phyloP scores from a whole-genome alignment of 2,329 filamentous ascomycete genomes.

The Nemania serpens region DNA sequence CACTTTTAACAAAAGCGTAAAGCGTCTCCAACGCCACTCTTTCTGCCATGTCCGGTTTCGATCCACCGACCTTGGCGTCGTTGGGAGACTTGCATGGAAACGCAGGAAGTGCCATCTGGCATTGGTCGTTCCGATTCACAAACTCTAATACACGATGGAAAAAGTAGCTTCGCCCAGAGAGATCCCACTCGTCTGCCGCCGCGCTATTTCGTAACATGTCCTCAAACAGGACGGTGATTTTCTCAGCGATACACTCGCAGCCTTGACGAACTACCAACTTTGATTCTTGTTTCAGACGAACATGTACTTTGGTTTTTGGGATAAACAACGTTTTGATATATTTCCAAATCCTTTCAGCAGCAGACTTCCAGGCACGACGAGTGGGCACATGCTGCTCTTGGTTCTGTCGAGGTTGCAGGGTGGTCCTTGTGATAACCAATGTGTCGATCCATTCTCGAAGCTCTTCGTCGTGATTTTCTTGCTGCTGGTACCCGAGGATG shows the following conservation, averaged over 20 bases:
- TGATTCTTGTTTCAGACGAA: no score
- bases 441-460: conserved; percentile 19
- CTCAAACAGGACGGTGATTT: conserved; percentile 34
- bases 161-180: conserved; percentile 32
- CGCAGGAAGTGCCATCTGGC: conserved; percentile 44
- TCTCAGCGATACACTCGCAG: conserved; percentile 6
- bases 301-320: no score
- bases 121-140: conserved; percentile 26
- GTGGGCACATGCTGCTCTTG: neutral
- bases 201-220: conserved; percentile 32
- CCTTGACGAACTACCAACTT: neutral
- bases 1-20: conserved; percentile 36
- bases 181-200: conserved; percentile 33
- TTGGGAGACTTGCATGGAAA: conserved; percentile 49
- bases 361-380: neutral
- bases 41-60: conserved; percentile 44
- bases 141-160: conserved; percentile 32
- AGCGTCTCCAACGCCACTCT: conserved; percentile 41
- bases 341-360: neutral
- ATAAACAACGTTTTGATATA: neutral
- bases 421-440: conserved; percentile 7
- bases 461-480: neutral
- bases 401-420: conserved; percentile 1
- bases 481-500: neutral
- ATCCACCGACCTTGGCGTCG: conserved; percentile 41